These are phyloP conservation scores for Pleurotus tuoliensis DNA, from an alignment of 768 basidiomycete genomes.

Conservation along the genomic window DNA sequence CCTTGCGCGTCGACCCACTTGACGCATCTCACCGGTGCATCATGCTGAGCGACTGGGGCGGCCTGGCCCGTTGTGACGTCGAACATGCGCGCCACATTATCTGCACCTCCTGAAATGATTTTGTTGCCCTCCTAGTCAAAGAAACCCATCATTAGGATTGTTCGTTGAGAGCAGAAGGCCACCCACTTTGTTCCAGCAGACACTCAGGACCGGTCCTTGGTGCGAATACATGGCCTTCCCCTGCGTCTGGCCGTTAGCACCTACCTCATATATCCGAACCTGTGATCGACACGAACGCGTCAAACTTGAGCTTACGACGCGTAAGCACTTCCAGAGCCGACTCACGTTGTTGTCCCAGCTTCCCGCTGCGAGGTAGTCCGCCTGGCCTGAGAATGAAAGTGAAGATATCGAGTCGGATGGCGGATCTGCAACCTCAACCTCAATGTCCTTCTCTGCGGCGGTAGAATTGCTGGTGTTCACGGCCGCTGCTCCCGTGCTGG, in stretches of 20 bases:
- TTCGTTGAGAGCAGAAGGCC: neutral
- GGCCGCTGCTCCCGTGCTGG: neutral
- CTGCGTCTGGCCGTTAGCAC: constrained; percentile 71
- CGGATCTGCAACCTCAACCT: constrained; percentile 76
- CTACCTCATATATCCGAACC: constrained; percentile 93
- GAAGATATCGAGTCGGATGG: constrained; percentile 86
- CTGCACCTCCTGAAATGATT: constrained; percentile 88
- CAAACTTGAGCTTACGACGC: constrained; percentile 6
- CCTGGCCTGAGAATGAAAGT: constrained; percentile 77
- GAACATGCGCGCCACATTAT: constrained; percentile 92
- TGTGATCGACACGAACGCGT: constrained; percentile 26
- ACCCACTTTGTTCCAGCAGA: constrained; percentile 88
- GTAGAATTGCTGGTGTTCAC: neutral
- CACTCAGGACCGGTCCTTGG: constrained; percentile 82
- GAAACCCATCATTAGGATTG: constrained; percentile 7
- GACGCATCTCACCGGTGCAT: constrained; percentile 81
- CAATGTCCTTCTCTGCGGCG: constrained; percentile 70
- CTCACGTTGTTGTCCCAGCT: constrained; percentile 92
- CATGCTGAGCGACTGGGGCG: constrained; percentile 84
- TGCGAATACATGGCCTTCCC: constrained; percentile 90
- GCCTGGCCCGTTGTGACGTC: constrained; percentile 81
- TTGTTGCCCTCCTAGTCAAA: constrained; percentile 75
- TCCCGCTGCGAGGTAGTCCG: constrained; percentile 88
- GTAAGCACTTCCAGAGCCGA: constrained; percentile 1
- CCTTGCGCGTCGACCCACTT: constrained; percentile 75